phyloP scores from a whole-genome alignment of 1,284 basidiomycete genomes.

The Microbotryum intermedium region DNA sequence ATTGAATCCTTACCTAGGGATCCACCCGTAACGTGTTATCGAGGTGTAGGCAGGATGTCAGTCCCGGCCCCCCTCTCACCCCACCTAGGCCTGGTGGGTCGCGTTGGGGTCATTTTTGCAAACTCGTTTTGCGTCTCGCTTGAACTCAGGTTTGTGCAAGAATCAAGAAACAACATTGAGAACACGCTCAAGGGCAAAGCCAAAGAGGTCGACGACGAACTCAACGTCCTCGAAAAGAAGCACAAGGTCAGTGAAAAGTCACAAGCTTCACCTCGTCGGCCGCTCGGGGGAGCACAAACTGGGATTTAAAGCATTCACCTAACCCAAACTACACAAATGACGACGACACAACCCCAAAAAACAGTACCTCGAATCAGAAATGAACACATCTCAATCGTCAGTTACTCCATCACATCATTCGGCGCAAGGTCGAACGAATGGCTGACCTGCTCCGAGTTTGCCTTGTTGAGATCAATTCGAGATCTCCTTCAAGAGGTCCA shows the following conservation, averaged over 20 bases:
- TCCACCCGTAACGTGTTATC: conserved; percentile 11
- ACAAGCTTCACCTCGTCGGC: too few species aligned
- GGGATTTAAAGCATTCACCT: background rate
- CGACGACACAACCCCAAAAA: too few species aligned
- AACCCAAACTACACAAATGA: background rate
- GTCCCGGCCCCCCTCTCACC: background rate
- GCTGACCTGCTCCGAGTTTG: background rate
- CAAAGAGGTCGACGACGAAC: conserved; percentile 17
- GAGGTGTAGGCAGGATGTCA: conserved; percentile 28
- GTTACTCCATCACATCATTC: background rate
- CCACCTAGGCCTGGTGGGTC: background rate
- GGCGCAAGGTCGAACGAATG: background rate
- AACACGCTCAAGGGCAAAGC: conserved; percentile 18
- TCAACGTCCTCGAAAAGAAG: conserved; percentile 23
- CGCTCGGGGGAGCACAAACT: background rate
- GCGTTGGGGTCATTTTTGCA: too few species aligned
- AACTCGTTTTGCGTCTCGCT: too few species aligned
- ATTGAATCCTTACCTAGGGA: conserved; percentile 25
- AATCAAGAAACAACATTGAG: conserved; percentile 27
- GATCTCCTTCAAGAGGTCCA: conserved; percentile 22
- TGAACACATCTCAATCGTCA: conserved; percentile 22
- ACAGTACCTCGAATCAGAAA: conserved; percentile 27
- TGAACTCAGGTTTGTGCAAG: conserved; percentile 30
- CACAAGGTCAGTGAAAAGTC: too few species aligned
- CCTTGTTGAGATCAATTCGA: conserved; percentile 14